These are phyloP conservation scores for Vanderwaltozyma yarrowii DNA, from an alignment of 805 yeast species.

Conservation along the genomic window DNA sequence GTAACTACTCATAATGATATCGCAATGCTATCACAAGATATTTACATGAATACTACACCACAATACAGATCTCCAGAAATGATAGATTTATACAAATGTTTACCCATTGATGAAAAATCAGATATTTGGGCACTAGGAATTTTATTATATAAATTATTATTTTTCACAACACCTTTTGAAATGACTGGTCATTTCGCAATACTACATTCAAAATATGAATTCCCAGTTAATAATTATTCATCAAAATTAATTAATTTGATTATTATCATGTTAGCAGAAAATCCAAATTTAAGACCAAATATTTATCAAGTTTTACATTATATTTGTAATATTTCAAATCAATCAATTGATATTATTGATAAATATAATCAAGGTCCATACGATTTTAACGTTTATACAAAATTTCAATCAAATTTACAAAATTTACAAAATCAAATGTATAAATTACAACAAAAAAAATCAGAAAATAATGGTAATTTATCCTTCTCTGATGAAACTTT, in stretches of 20 bases:
- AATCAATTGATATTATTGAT: slow-evolving; percentile 41
- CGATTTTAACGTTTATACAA: slow-evolving; percentile 45
- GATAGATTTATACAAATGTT: slow-evolving; percentile 76
- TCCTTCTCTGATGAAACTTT: slow-evolving; percentile 9
- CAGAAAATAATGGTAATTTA: slow-evolving; percentile 8
- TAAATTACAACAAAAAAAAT: slow-evolving; percentile 18
- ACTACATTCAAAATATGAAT: slow-evolving; percentile 71
- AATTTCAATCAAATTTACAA: slow-evolving; percentile 35
- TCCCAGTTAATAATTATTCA: slow-evolving; percentile 68
- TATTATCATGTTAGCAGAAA: slow-evolving; percentile 71
- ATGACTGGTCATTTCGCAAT: slow-evolving; percentile 75
- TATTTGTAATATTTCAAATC: slow-evolving; percentile 49
- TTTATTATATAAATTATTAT: slow-evolving; percentile 80
- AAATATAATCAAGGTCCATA: slow-evolving; percentile 40
- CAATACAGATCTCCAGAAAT: slow-evolving; percentile 95
- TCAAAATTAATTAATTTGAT: slow-evolving; percentile 67
- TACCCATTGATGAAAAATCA: slow-evolving; percentile 83
- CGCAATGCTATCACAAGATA: slow-evolving; percentile 71
- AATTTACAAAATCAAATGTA: slow-evolving; percentile 23
- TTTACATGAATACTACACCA: slow-evolving; percentile 86
- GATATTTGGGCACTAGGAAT: slow-evolving; percentile 98
- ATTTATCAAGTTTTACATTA: slow-evolving; percentile 68
- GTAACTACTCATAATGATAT: slow-evolving; percentile 72
- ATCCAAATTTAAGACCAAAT: slow-evolving; percentile 78
- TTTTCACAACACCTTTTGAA: slow-evolving; percentile 93